phyloP scores from a whole-genome alignment of 164 flowering plant genomes.

The Warburgia ugandensis region DNA sequence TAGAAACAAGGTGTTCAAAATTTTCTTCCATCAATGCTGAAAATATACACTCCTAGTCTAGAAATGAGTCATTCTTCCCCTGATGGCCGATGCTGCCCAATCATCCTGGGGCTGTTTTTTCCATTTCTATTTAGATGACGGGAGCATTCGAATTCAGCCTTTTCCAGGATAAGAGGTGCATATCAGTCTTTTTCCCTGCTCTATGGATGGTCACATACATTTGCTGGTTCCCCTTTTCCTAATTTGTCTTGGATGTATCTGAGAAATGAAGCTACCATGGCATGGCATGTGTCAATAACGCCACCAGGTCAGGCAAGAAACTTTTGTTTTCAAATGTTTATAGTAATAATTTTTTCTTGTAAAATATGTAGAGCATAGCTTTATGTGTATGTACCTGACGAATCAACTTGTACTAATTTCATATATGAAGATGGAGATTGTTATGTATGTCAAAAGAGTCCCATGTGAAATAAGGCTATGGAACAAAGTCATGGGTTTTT shows the following conservation, averaged over 20 bases:
- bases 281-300: neutral
- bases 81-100: neutral
- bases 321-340: neutral
- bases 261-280: conserved; percentile 2
- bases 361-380: neutral
- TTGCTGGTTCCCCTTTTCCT: neutral
- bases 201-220: too few species aligned
- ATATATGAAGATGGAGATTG: too few species aligned
- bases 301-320: conserved; percentile 2
- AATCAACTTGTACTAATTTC: conserved; percentile 2
- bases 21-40: neutral
- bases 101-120: neutral
- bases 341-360: neutral
- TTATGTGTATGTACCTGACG: neutral
- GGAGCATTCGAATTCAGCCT: too few species aligned
- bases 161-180: neutral
- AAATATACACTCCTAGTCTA: neutral
- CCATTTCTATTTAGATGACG: conserved; percentile 2
- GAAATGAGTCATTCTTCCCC: neutral
- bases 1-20: too few species aligned
- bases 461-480: conserved; percentile 1
- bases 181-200: neutral
- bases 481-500: neutral
- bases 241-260: neutral
- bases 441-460: too few species aligned